Evolutionary conservation across 805 yeast genomes (phyloP).

Genomic region (Tetrapisispora pingtungensis): DNA sequence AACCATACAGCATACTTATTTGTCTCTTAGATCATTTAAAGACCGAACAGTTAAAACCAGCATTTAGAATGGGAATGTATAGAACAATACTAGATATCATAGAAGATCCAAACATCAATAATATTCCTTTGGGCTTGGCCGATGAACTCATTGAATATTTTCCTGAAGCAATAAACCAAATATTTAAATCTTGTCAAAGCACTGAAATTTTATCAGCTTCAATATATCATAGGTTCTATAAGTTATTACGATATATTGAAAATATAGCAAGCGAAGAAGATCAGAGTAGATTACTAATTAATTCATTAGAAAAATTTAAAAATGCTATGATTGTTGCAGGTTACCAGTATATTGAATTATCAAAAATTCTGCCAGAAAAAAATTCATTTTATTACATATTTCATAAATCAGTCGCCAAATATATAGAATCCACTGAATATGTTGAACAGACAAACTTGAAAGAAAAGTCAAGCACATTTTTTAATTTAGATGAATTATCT

Average conservation of each 20-base stretch:
- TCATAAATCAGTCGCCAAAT: constrained; percentile 23
- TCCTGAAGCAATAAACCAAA: neutral
- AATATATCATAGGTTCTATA: constrained; percentile 7
- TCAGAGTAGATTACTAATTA: constrained; percentile 13
- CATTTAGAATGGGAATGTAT: neutral
- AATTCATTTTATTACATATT: constrained; percentile 19
- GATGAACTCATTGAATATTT: constrained; percentile 16
- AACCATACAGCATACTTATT: neutral
- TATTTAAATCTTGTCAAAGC: neutral
- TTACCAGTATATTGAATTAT: constrained; percentile 19
- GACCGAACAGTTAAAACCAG: neutral
- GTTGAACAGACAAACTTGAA: constrained; percentile 15
- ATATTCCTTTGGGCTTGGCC: constrained; percentile 14
- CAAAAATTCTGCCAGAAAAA: constrained; percentile 9
- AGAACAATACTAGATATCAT: neutral
- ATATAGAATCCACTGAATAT: constrained; percentile 20
- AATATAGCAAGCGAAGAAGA: constrained; percentile 7
- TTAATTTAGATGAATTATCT: constrained; percentile 16
- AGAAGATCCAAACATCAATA: too few species aligned
- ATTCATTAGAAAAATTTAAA: constrained; percentile 19
- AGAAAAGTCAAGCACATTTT: constrained; percentile 9
- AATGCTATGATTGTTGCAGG: constrained; percentile 25
- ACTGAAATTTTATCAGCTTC: neutral
- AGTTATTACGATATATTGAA: constrained; percentile 12
- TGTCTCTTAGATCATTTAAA: neutral